Conservation (phyloP, 139 green algal species). For the Astrephomene gubernaculifera region DNA sequence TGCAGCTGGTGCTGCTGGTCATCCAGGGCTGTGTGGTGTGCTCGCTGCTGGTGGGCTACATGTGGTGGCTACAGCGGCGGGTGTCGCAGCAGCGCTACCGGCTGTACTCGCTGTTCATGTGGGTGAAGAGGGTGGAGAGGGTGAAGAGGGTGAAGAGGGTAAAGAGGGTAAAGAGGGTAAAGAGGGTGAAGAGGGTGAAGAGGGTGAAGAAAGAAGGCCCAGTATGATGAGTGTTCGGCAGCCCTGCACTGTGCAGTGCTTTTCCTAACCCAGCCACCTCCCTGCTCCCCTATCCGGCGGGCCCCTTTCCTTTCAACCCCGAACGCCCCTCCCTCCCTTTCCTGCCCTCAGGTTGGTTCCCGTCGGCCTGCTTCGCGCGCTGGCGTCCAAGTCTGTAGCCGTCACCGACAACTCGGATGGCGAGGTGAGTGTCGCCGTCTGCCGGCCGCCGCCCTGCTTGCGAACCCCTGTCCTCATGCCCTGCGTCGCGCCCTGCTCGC, state of each 20-base stretch:
- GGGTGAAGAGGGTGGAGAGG: background rate
- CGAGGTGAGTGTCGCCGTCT: background rate
- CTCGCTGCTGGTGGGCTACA: slow-evolving; percentile 27
- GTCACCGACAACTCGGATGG: slow-evolving; percentile 17
- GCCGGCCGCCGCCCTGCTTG: no score
- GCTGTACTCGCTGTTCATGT: slow-evolving; percentile 41
- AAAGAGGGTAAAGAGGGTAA: background rate
- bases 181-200: background rate
- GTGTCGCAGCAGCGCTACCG: slow-evolving; percentile 41
- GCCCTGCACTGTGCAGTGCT: background rate
- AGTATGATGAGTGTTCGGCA: background rate
- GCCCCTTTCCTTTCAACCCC: no score
- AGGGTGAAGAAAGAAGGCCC: no score
- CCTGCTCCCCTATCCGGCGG: background rate
- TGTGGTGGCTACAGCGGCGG: slow-evolving; percentile 44
- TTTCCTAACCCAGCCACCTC: background rate
- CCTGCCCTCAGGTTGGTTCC: slow-evolving; percentile 7
- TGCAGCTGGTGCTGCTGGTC: slow-evolving; percentile 35
- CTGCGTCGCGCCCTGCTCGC: no score
- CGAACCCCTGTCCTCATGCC: no score
- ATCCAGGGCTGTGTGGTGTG: slow-evolving; percentile 28
- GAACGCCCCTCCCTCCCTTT: background rate
- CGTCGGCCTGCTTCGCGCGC: slow-evolving; percentile 17
- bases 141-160: background rate
- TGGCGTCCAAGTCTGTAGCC: slow-evolving; percentile 26